Percentiles rank a stretch among this genome's conserved stretches.
phyloP scores from a whole-genome alignment of 2,329 filamentous ascomycete species.

The Calonectria hongkongensis region DNA sequence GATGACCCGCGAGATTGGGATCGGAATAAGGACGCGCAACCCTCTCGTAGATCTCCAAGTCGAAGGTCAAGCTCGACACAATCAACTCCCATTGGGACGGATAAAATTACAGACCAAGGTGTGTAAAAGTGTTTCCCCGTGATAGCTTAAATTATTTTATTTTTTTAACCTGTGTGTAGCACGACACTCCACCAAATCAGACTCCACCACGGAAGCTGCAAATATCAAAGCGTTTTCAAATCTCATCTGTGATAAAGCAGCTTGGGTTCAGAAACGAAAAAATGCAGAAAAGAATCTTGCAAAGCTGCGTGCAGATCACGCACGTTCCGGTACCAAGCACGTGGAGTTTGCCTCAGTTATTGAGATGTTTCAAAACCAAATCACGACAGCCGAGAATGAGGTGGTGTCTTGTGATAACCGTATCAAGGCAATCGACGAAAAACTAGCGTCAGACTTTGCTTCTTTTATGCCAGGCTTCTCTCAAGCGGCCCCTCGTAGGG shows the following conservation, averaged over 20 bases:
- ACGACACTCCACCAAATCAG: constrained; percentile 25
- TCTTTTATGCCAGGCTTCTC: constrained; percentile 26
- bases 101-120: constrained; percentile 46
- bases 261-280: constrained; percentile 45
- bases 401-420: constrained; percentile 29
- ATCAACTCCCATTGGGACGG: constrained; percentile 26
- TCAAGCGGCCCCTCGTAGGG: neutral
- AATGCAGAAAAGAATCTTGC: constrained; percentile 44
- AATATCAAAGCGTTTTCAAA: constrained; percentile 45
- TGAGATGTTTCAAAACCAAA: constrained; percentile 46
- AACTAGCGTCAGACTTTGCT: constrained; percentile 25
- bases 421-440: constrained; percentile 38
- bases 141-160: neutral
- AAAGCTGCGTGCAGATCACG: constrained; percentile 42
- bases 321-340: constrained; percentile 41
- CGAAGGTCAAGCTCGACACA: constrained; percentile 29
- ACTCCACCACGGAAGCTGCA: neutral
- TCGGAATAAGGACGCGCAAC: constrained; percentile 11
- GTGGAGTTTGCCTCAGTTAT: constrained; percentile 50
- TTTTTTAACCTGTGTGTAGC: constrained; percentile 30
- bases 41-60: constrained; percentile 5
- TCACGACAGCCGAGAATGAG: constrained; percentile 39
- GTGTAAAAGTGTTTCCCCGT: neutral
- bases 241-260: constrained; percentile 50
- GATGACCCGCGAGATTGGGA: constrained; percentile 42